phyloP scores from a whole-genome alignment of 371 early-diverging fungal species.

The Syncephalastrum contaminatum region DNA sequence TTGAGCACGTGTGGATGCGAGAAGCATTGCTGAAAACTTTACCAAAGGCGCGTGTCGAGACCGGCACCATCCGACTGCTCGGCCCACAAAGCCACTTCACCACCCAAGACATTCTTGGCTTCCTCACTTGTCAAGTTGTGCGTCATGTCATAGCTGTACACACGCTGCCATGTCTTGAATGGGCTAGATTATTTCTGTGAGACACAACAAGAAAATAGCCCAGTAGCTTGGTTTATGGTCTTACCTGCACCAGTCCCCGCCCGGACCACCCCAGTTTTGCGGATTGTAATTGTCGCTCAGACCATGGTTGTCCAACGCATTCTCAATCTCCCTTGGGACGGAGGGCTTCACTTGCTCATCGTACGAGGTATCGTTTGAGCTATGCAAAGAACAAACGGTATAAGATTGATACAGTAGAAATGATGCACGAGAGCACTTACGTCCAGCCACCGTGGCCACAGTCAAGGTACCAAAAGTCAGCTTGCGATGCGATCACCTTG shows the following conservation, averaged over 20 bases:
- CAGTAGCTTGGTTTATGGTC: neutral
- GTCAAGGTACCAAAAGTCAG: conserved; percentile 70
- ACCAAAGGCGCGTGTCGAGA: conserved; percentile 70
- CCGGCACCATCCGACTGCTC: conserved; percentile 68
- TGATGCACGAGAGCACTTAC: conserved; percentile 24
- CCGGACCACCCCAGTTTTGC: conserved; percentile 40
- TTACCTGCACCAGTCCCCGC: conserved; percentile 52
- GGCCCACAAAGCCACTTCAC: conserved; percentile 68
- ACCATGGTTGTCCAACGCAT: conserved; percentile 21
- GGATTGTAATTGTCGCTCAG: conserved; percentile 27
- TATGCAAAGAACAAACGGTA: conserved; percentile 8
- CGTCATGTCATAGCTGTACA: conserved; percentile 72
- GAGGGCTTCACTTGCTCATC: conserved; percentile 39
- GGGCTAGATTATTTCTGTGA: conserved; percentile 39
- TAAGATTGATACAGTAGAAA: no score
- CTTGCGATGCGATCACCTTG: conserved; percentile 56
- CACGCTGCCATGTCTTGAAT: conserved; percentile 79
- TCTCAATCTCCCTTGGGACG: conserved; percentile 19
- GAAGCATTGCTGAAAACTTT: neutral
- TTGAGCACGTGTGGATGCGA: conserved; percentile 1
- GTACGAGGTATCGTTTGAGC: conserved; percentile 33
- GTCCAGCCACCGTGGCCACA: conserved; percentile 69
- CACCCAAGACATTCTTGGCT: conserved; percentile 43
- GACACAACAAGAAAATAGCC: neutral
- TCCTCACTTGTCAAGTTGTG: conserved; percentile 58